Conservation (phyloP, 148 eudicot genomes). For the Amaranthus cruentus region DNA sequence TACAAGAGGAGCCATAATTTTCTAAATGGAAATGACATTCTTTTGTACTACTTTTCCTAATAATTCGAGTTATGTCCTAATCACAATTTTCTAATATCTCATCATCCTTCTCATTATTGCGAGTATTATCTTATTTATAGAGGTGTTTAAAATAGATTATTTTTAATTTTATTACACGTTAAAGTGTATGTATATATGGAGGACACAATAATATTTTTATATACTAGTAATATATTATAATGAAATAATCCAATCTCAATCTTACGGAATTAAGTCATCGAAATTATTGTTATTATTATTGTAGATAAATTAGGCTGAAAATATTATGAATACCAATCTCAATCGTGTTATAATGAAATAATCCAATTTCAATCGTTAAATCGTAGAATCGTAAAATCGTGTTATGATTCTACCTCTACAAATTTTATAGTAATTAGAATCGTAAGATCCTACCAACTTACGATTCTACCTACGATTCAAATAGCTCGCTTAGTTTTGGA, state of each 20-base stretch:
- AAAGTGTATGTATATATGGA: no score
- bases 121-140: neutral
- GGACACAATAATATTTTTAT: no score
- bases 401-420: no score
- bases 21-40: conserved; percentile 15
- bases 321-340: neutral
- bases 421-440: no score
- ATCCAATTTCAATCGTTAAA: no score
- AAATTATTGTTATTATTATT: conserved; percentile 5
- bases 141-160: conserved; percentile 9
- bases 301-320: neutral
- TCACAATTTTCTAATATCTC: neutral
- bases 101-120: neutral
- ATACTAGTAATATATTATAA: neutral
- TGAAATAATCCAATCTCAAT: neutral
- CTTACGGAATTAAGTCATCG: neutral
- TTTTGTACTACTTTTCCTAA: neutral
- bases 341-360: no score
- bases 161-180: neutral
- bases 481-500: conserved; percentile 16
- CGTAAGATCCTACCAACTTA: neutral
- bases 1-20: neutral
- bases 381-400: no score
- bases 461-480: neutral
- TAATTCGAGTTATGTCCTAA: conserved; percentile 21